phyloP scores from a whole-genome alignment of 2,329 filamentous ascomycete species.

The Aspergillus candidus region DNA sequence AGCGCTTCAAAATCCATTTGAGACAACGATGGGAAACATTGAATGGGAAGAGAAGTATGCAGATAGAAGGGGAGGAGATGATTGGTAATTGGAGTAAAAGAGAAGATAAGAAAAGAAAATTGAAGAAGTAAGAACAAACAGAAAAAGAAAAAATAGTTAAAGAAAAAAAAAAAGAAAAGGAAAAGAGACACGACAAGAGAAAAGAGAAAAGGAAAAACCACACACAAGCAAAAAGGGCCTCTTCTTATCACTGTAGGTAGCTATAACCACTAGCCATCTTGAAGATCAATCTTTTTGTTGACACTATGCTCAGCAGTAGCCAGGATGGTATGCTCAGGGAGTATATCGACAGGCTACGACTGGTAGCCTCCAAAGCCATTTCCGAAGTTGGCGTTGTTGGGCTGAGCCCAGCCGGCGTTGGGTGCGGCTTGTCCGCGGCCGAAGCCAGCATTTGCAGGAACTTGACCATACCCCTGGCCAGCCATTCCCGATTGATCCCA shows the following conservation, averaged over 20 bases:
- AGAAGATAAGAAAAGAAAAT: slow-evolving; percentile 16
- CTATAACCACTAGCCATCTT: slow-evolving; percentile 10
- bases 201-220: slow-evolving; percentile 9
- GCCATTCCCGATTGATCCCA: slow-evolving; percentile 47
- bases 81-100: slow-evolving; percentile 5
- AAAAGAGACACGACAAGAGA: slow-evolving; percentile 11
- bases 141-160: slow-evolving; percentile 4
- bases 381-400: slow-evolving; percentile 43
- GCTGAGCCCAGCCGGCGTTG: slow-evolving; percentile 49
- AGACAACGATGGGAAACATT: slow-evolving; percentile 10
- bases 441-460: slow-evolving; percentile 71
- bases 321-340: slow-evolving; percentile 2
- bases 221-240: slow-evolving; percentile 4
- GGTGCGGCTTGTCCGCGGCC: slow-evolving; percentile 63
- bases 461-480: slow-evolving; percentile 53
- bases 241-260: slow-evolving; percentile 11
- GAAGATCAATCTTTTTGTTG: slow-evolving; percentile 4
- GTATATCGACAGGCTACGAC: slow-evolving; percentile 37
- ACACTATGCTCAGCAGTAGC: slow-evolving; percentile 11
- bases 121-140: slow-evolving; percentile 10
- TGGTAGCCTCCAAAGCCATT: slow-evolving; percentile 58
- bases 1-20: slow-evolving; percentile 37
- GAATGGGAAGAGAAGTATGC: slow-evolving; percentile 11
- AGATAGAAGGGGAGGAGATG: slow-evolving; percentile 14
- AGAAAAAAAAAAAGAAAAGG: slow-evolving; percentile 13